A percentile compares a stretch with the other conserved stretches of the same genome.
Evolutionary conservation across 169 alveolate species (phyloP).

Genomic region (Babesia bovis): DNA sequence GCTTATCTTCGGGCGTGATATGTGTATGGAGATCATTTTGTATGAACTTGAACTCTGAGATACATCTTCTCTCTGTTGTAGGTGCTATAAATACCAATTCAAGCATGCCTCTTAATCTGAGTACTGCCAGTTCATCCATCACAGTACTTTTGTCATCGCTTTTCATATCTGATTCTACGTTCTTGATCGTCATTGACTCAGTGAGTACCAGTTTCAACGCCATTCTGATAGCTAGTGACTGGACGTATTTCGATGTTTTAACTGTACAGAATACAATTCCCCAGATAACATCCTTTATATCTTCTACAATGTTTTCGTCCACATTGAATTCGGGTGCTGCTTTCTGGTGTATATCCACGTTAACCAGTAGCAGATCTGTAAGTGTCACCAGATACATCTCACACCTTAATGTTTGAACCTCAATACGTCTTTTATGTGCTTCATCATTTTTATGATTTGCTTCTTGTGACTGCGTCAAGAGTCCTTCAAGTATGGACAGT

Average conservation of each 20-base stretch:
- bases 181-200: constrained; percentile 32
- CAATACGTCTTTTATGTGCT: constrained; percentile 43
- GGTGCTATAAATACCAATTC: constrained; percentile 71
- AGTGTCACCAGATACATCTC: constrained; percentile 72
- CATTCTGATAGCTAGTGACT: constrained; percentile 63
- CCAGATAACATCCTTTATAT: constrained; percentile 66
- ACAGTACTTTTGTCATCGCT: not conserved
- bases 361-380: constrained; percentile 68
- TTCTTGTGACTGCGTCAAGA: constrained; percentile 41
- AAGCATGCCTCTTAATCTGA: constrained; percentile 59
- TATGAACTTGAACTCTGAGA: constrained; percentile 60
- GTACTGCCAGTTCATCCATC: constrained; percentile 35
- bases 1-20: constrained; percentile 69
- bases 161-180: constrained; percentile 32
- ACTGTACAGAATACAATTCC: constrained; percentile 50
- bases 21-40: constrained; percentile 43
- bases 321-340: not conserved
- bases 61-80: constrained; percentile 46
- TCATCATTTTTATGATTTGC: not conserved
- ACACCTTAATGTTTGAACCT: constrained; percentile 68
- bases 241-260: constrained; percentile 69
- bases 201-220: constrained; percentile 63
- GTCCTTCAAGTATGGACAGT: constrained; percentile 49
- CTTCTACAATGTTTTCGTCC: constrained; percentile 13
- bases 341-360: constrained; percentile 44